Conservation (phyloP, 495 filamentous ascomycete species). For the Clavariopsis aquatica region DNA sequence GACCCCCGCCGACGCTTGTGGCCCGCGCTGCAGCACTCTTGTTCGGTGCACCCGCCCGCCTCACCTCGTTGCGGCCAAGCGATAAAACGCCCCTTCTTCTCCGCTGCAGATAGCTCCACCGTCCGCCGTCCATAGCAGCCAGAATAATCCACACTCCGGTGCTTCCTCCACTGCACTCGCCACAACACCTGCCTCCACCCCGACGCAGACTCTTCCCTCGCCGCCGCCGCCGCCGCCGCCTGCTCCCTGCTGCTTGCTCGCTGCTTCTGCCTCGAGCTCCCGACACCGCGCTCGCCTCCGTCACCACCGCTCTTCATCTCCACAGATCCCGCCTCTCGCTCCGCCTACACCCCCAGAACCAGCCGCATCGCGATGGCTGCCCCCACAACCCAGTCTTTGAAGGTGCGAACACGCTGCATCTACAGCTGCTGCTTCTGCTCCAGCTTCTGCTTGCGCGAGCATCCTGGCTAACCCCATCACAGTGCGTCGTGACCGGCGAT, state of each 20-base stretch:
- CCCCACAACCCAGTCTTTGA: constrained; percentile 71
- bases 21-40: constrained; percentile 22
- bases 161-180: not conserved
- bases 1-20: constrained; percentile 24
- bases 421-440: not conserved
- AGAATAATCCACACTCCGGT: constrained; percentile 8
- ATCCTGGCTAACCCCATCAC: constrained; percentile 20
- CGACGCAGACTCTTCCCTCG: not conserved
- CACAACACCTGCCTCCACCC: not conserved
- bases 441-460: not conserved
- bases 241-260: too few relatives aligned
- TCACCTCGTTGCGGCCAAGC: constrained; percentile 31
- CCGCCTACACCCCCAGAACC: constrained; percentile 5
- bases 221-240: constrained; percentile 1
- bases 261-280: not conserved
- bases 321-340: constrained; percentile 16
- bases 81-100: constrained; percentile 26
- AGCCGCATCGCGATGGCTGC: constrained; percentile 56
- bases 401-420: constrained; percentile 53
- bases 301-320: not conserved
- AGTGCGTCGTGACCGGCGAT: constrained; percentile 99
- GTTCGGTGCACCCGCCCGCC: constrained; percentile 31
- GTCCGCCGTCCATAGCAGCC: constrained; percentile 12
- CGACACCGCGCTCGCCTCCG: constrained; percentile 1
- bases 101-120: constrained; percentile 14